phyloP scores from a whole-genome alignment of 441 rosid genomes.

The Melastoma candidum region DNA sequence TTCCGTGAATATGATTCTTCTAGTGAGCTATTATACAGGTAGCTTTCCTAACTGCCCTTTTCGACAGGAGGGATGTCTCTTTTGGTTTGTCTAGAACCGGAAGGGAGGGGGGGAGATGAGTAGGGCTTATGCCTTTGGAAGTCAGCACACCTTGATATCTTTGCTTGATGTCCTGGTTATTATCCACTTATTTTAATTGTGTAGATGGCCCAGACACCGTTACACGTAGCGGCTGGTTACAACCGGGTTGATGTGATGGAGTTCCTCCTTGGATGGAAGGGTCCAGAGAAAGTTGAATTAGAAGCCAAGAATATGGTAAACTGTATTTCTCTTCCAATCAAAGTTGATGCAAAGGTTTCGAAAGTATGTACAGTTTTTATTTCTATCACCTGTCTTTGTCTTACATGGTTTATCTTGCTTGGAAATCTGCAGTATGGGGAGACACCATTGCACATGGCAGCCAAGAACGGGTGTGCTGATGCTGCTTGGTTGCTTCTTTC shows the following conservation, averaged over 20 bases:
- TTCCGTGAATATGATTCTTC: no score
- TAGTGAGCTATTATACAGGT: no score
- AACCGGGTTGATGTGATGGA: conserved; percentile 60
- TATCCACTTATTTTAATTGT: background rate
- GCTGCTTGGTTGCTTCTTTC: conserved; percentile 69
- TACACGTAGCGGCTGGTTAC: conserved; percentile 78
- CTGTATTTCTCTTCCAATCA: background rate
- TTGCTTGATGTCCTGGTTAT: background rate
- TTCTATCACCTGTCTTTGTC: conserved; percentile 7
- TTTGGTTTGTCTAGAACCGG: no score
- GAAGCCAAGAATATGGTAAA: conserved; percentile 80
- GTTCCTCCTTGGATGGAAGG: conserved; percentile 57
- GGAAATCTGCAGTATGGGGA: conserved; percentile 71
- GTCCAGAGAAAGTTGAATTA: conserved; percentile 61
- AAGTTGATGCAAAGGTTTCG: no score
- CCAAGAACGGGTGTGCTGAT: conserved; percentile 84
- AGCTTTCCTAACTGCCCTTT: no score
- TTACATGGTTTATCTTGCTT: background rate
- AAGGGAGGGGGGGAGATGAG: no score
- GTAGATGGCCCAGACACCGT: conserved; percentile 91
- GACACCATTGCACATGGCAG: conserved; percentile 98
- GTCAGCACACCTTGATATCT: no score
- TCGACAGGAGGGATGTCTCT: no score
- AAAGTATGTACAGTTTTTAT: no score
- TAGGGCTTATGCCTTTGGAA: no score